These are phyloP conservation scores for Trichosanthes truncata DNA, from an alignment of 306 rosid species.

Conservation along the genomic window DNA sequence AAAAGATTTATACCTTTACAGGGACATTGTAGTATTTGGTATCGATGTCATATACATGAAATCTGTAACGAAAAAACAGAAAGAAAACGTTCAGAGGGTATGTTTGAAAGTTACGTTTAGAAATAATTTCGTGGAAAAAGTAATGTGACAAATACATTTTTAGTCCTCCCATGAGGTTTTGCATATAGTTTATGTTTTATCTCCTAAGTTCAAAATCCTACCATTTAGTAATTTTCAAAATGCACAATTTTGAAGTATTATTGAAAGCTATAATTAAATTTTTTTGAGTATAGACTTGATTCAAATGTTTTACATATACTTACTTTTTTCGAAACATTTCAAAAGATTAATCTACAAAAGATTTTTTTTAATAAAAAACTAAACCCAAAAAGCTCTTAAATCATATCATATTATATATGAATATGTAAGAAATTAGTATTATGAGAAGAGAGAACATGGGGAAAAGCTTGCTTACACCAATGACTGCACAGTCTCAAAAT, in stretches of 20 bases:
- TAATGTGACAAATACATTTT: not conserved
- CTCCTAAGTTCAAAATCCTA: too few species aligned
- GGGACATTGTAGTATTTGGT: constrained; percentile 48
- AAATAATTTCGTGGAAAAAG: not conserved
- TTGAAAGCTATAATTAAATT: too few species aligned
- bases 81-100: not conserved
- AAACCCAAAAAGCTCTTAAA: not conserved
- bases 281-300: too few species aligned
- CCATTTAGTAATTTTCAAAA: too few species aligned
- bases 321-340: not conserved
- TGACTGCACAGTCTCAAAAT: constrained; percentile 67
- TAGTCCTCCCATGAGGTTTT: too few species aligned
- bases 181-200: too few species aligned
- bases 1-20: constrained; percentile 44
- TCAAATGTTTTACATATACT: too few species aligned
- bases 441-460: not conserved
- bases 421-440: not conserved
- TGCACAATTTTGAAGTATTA: too few species aligned
- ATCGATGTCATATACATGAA: constrained; percentile 72
- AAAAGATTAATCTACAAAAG: too few species aligned
- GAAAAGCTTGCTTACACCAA: constrained; percentile 53
- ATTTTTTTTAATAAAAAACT: not conserved
- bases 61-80: constrained; percentile 29
- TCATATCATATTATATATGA: not conserved
- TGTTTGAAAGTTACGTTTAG: not conserved